Conservation (phyloP, 257 asterid species). For the Catharanthus roseus region DNA sequence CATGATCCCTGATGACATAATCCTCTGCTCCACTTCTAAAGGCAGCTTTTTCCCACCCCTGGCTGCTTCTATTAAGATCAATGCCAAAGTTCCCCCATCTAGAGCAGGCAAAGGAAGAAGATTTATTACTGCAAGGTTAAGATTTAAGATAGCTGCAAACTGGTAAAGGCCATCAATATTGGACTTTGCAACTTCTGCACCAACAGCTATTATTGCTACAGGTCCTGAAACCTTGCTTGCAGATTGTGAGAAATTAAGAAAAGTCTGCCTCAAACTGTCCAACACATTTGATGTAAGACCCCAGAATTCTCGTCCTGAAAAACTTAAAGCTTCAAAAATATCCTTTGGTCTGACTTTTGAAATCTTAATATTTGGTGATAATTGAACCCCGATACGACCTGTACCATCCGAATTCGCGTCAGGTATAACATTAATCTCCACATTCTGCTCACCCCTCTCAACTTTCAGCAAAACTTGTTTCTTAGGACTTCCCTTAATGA, state of each 20-base stretch:
- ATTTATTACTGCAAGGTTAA: slow-evolving; percentile 90
- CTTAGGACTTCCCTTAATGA: slow-evolving; percentile 54
- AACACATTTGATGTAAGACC: slow-evolving; percentile 64
- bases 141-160: slow-evolving; percentile 81
- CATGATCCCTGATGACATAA: slow-evolving; percentile 86
- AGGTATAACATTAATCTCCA: slow-evolving; percentile 57
- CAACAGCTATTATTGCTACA: slow-evolving; percentile 93
- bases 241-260: slow-evolving; percentile 76
- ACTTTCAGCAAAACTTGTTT: slow-evolving; percentile 53
- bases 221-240: slow-evolving; percentile 98
- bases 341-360: slow-evolving; percentile 58
- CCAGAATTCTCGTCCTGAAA: slow-evolving; percentile 81
- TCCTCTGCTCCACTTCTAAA: slow-evolving; percentile 73
- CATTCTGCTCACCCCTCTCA: slow-evolving; percentile 49
- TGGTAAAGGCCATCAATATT: slow-evolving; percentile 85
- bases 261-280: slow-evolving; percentile 77
- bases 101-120: slow-evolving; percentile 93
- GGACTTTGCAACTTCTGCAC: slow-evolving; percentile 95
- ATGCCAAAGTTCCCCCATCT: slow-evolving; percentile 88
- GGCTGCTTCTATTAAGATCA: slow-evolving; percentile 80
- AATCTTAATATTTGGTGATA: slow-evolving; percentile 72
- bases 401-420: slow-evolving; percentile 77
- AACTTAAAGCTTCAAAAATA: slow-evolving; percentile 51
- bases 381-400: slow-evolving; percentile 84
- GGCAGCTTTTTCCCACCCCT: slow-evolving; percentile 97